Evolutionary conservation across 1,284 basidiomycete species (phyloP), one percentile per base, ranked within the genome.

Genomic region (Rugosomyces carneus): DNA sequence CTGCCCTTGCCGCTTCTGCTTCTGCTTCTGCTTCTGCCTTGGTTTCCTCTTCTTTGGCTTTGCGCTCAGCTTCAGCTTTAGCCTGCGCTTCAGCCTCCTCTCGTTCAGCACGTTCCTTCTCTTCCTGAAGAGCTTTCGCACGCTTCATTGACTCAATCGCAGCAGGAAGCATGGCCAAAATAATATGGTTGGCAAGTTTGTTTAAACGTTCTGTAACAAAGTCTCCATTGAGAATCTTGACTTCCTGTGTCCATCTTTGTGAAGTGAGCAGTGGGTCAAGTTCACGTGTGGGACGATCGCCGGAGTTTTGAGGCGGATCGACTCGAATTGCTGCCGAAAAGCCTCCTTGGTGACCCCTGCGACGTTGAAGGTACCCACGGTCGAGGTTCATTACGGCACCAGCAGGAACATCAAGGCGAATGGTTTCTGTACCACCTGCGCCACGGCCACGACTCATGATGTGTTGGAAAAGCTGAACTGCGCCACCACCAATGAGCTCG

Each of bases 161-260:
- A 31, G 81, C 80, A 0, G 93, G 93, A 34, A 96, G 72, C n/a
- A 99, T 72, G 5, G 81, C 77, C 42, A 94, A 70, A 46, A 83
- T 68, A 38, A 93, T 71, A 56, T 96, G 85, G 53, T 86, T 87
- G 19, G 72, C 70, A 19, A 94, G 61, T 57, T 81, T 84, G 13
- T 70, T 70, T n/a, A 81, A 71, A 16, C 92, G 75, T 54, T 86
- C 80, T 20, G 72, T 67, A 13, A 83, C 76, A 49, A 85, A 82
- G 55, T 82, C 77, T 27, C 88, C 82, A 48, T 93, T 82, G 11
- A 92, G 71, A 43, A 90, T 84, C 56, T 86, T 88, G 45, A 80
- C 80, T 64, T 96, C 94, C 58, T 97, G 93, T 1, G 77, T 69
- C 94, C 95, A 98, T 37, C 95, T 80, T 57, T 89, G 85, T n/a